Conservation (phyloP, 1,284 basidiomycete species). For the Pyrrhoderma noxium region DNA sequence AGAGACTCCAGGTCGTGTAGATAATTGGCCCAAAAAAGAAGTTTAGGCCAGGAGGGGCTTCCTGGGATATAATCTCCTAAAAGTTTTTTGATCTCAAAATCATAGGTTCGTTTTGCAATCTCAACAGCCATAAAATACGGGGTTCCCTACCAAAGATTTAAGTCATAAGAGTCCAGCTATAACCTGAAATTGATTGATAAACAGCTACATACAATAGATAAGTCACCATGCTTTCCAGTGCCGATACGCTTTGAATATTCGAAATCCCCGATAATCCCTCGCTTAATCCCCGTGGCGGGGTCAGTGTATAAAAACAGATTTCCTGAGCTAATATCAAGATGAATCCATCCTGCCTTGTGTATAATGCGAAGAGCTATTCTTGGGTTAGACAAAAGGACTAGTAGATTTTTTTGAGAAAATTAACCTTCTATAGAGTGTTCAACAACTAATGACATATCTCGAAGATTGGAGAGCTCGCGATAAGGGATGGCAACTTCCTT, state of each 20-base stretch:
- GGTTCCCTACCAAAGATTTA: background rate
- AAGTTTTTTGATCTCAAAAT: background rate
- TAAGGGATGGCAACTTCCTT: conserved; percentile 2
- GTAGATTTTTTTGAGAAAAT: background rate
- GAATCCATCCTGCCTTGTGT: background rate
- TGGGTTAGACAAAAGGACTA: no score
- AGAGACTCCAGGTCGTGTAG: conserved; percentile 5
- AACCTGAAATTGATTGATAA: no score
- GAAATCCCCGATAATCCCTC: conserved; percentile 3
- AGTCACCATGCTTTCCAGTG: background rate
- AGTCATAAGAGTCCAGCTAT: no score
- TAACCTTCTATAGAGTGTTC: background rate
- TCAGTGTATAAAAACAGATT: background rate
- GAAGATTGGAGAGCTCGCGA: background rate
- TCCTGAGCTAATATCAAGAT: conserved; percentile 5
- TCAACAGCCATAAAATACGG: conserved; percentile 9
- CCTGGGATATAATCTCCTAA: background rate
- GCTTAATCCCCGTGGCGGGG: background rate
- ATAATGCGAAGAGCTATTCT: background rate
- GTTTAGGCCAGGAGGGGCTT: background rate
- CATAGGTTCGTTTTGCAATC: background rate
- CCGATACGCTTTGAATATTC: conserved; percentile 5
- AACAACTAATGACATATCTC: background rate
- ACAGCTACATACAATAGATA: background rate
- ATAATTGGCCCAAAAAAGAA: background rate